Percentiles rank a stretch among this genome's conserved stretches.
phyloP scores from a whole-genome alignment of 768 basidiomycete species.

The Lepiota venenata region DNA sequence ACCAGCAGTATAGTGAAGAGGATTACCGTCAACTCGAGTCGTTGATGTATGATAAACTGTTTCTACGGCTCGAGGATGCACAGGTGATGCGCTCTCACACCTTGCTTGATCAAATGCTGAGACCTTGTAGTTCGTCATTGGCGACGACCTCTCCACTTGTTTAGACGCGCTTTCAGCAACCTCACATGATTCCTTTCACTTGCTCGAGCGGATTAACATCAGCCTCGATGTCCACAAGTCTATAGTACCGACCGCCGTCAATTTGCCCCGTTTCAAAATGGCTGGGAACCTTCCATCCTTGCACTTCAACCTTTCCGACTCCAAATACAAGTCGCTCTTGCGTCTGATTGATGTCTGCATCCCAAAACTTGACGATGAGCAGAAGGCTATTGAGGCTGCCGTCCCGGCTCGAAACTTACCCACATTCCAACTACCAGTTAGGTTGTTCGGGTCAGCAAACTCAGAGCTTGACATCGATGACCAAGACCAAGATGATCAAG shows the following conservation, averaged over 20 bases:
- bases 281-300: conserved; percentile 85
- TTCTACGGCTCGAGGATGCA: conserved; percentile 78
- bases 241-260: conserved; percentile 81
- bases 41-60: conserved; percentile 93
- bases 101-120: conserved; percentile 18
- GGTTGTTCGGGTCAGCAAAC: conserved; percentile 50
- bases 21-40: conserved; percentile 86
- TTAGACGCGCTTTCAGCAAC: conserved; percentile 69
- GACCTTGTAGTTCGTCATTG: conserved; percentile 74
- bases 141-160: conserved; percentile 78
- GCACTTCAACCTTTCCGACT: conserved; percentile 86
- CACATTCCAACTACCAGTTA: conserved; percentile 49
- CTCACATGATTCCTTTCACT: conserved; percentile 63
- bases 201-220: conserved; percentile 91
- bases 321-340: conserved; percentile 91
- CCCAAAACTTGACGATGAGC: conserved; percentile 68
- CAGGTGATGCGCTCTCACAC: conserved; percentile 61
- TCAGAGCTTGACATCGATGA: conserved; percentile 62
- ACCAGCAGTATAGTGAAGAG: conserved; percentile 79
- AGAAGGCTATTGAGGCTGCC: conserved; percentile 16
- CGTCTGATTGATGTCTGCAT: conserved; percentile 87
- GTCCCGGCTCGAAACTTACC: conserved; percentile 22
- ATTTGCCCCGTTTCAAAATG: conserved; percentile 85
- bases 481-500: conserved; percentile 36
- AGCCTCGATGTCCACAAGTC: conserved; percentile 89